Base-by-base conservation (phyloP, 345 rosid species). In the Citrus mangshanensis region DNA sequence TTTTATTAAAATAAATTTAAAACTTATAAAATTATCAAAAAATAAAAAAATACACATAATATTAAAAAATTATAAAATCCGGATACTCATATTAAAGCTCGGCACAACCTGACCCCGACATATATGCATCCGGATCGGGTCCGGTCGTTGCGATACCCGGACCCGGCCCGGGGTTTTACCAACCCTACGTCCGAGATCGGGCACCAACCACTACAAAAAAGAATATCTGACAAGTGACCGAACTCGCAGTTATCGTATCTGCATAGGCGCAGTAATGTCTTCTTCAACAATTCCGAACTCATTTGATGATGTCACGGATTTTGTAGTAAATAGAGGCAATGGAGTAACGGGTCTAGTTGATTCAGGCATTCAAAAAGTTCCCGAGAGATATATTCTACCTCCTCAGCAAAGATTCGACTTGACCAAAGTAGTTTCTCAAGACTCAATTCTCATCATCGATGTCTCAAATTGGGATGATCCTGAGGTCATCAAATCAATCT, bases 331-430 rank as follows among this genome's bases (percentile, higher is more conserved):
- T 37, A 32, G 78, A 74, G 79, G 74, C 5, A 78, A 84, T 51
- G 86, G 86, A 55, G 24, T 78, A 10, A 83, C 65, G 70, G 86
- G 83, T 58, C 72, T 80, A 4, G 79, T 70, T 3, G 83, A 81
- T 70, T 4, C 74, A 4, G 81, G 81, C 34, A 56, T 84, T 1
- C 59, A 77, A 27, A 56, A 32, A 27, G 61, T 80, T 66, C 86
- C 81, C 6, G 42, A 62, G 2, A 79, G 49, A n/a, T 80, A 83
- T 27, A 74, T 74, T 72, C 74, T 55, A 25, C 75, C 81, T 4
- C 8, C 60, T 6, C 68, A 75, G 13, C 65, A 67, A 9, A 84
- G 76, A 66, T 72, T 72, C 59, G 68, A 66, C 9, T 6, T 25
- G 1, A 70, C 9, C 63, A 77, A 40, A 51, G 72, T 77, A n/a